Base-by-base conservation (phyloP, 1,284 basidiomycete genomes). In the Sporisorium sorghi region DNA sequence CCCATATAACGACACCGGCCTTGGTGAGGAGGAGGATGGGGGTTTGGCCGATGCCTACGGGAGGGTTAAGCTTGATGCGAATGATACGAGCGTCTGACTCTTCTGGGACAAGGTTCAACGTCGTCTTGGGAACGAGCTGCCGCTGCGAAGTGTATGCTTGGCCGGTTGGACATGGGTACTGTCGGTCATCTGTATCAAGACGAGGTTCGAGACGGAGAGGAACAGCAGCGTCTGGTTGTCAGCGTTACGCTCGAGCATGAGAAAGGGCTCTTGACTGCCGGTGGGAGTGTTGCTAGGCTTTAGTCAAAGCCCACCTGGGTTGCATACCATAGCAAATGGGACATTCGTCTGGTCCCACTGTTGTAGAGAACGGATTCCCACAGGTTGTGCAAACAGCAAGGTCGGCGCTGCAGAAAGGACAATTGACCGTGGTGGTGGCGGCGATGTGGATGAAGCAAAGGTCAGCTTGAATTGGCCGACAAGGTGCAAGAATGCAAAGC, bases 321-420 rank as follows among this genome's bases (percentile, higher is more conserved):
- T 23, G 40, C 30, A 5, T 28, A 63, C 66, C 67, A 46, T 64
- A 60, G 61, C 67, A 70, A 42, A 70, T 58, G 26, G 49, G 49
- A 21, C 67, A 70, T n/a, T 64, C 61, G n/a, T 39, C 23, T 2
- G 67, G 67, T 7, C 61, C 67, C n/a, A 48, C 35, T 7, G 40
- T 8, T 17, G 61, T 53, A 3, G 67, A 64, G 15, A 40, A 70
- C 35, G 64, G 61, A 49, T 52, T 64, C 12, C 67, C 67, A 44
- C 67, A 70, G 21, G 67, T 70, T 2, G 61, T 60, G 53, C 67
- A 70, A 14, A 70, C 53, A n/a, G 67, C 67, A 32, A 70, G 67
- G 40, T 70, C 61, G 32, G 67, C 67, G 49, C 60, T 59, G 26
- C n/a, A 17, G 39, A 37, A 42, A 21, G 39, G 14, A 42, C 1